Evolutionary conservation across 768 basidiomycete species (phyloP).

Genomic region (Hygrophorus pudorinus): DNA sequence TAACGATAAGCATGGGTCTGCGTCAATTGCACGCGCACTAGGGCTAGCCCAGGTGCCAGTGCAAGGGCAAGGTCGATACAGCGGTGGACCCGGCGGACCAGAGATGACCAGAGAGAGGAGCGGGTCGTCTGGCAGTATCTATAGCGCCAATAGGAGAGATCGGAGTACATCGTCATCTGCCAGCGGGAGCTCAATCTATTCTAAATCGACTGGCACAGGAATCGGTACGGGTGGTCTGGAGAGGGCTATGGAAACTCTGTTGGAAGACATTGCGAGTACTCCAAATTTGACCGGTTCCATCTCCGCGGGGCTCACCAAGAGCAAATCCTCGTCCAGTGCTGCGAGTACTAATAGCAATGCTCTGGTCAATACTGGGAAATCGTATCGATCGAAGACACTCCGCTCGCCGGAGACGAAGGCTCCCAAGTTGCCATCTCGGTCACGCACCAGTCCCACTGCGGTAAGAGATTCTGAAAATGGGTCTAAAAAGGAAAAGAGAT

Average conservation of each 20-base stretch:
- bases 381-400: constrained; percentile 6
- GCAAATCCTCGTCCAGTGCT: constrained; percentile 20
- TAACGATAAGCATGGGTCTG: constrained; percentile 12
- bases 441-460: background rate
- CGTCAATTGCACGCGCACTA: constrained; percentile 32
- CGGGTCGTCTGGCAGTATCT: background rate
- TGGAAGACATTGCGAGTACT: constrained; percentile 25
- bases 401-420: background rate
- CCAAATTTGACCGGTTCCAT: background rate
- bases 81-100: constrained; percentile 28
- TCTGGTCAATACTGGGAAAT: constrained; percentile 12
- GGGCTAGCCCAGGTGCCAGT: constrained; percentile 19
- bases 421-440: background rate
- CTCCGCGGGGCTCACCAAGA: constrained; percentile 18
- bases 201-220: constrained; percentile 14
- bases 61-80: constrained; percentile 26
- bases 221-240: constrained; percentile 25
- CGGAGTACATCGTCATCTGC: background rate
- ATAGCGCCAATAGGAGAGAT: background rate
- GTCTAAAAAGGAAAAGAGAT: background rate
- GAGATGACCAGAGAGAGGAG: constrained; percentile 11
- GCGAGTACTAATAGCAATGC: background rate
- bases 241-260: constrained; percentile 40
- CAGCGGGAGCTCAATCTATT: constrained; percentile 19
- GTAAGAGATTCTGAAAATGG: constrained; percentile 7